Base-by-base conservation (phyloP, 331 rosid genomes). In the Phaseolus coccineus region DNA sequence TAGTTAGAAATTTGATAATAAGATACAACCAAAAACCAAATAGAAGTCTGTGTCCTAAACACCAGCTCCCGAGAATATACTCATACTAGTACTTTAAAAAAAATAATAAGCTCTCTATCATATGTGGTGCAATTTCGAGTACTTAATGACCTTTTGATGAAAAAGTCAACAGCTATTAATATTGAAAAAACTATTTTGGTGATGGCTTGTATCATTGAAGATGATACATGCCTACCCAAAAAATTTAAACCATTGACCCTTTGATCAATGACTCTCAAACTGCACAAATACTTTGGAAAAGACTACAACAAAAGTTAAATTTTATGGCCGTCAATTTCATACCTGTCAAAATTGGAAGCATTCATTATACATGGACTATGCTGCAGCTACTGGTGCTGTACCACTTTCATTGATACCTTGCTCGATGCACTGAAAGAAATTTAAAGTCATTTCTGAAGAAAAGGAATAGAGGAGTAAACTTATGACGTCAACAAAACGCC, bases 391-490 rank as follows among this genome's bases (percentile, higher is more conserved):
- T 69, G 1, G 82, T 73, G 72, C 66, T 73, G 72, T 69, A 64
- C 67, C 78, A 71, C 80, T 87, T 82, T 77, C 84, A 14, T 37
- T 84, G 76, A 77, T 94, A 74, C 97, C 98, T 77, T 88, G 87
- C 88, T 92, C 97, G 51, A 94, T 94, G 57, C 95, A 86, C 98
- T 92, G 87, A 51, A 69, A 84, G 77, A 81, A 52, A 51, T 71
- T 51, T 28, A 19, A 46, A 53, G 73, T 74, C 58, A 63, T 35
- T 59, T 28, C 22, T 14, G 22, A 66, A 46, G 77, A 27, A 65
- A 39, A 59, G 66, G 68, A 27, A n/a, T 51, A 28, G 4, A 58
- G 8, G 51, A 63, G 35, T 57, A 77, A 44, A 59, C 52, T 50
- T 16, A 63, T 12, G 51, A 53, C 31, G 51, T 33, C 35, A 63